Base-by-base conservation (phyloP, 106 monocot species). In the Apostasia ramifera region DNA sequence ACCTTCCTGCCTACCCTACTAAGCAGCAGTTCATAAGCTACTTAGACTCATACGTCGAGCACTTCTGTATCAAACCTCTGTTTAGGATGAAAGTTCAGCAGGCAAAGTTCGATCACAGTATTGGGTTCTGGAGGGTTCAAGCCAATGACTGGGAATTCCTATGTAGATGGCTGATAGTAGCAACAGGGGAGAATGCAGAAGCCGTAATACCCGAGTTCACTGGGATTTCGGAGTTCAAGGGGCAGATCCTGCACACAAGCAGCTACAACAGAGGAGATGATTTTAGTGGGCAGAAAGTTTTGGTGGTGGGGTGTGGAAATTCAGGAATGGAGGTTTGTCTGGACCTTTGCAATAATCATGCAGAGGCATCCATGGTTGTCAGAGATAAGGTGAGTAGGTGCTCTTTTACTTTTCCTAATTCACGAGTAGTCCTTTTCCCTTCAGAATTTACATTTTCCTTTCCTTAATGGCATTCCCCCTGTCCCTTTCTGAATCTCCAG, bases 251-350 rank as follows among this genome's bases (percentile, higher is more conserved):
- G 78, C 91, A 92, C 69, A 74, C 91, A 0, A 81, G 85, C 51
- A 56, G 41, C 13, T 92, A 88, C 65, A 85, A 65, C 67, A 76
- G 13, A 8, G 91, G 85, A 55, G 85, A 85, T 58, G 85, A 76
- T 67, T 88, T 82, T 47, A 56, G 48, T 45, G 78, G 82, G 15
- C 61, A 85, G 80, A 85, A 76, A 72, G 92, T 92, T 54, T 76
- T 92, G 80, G 92, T 92, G 4, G 85, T 92, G 9, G 92, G 92
- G 2, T 82, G 85, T 53, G 92, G 92, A 15, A 92, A 92, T 73
- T 92, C 92, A 12, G 88, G 88, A 26, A 92, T 92, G 92, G 92
- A 92, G 74, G 79, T 92, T 6, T 80, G 81, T 68, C 71, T 92
- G 74, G 88, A 92, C 67, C 81, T 92, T 26, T 92, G 88, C 58